Conservation (phyloP, 2,329 filamentous ascomycete species). For the Sporothrix mexicana region DNA sequence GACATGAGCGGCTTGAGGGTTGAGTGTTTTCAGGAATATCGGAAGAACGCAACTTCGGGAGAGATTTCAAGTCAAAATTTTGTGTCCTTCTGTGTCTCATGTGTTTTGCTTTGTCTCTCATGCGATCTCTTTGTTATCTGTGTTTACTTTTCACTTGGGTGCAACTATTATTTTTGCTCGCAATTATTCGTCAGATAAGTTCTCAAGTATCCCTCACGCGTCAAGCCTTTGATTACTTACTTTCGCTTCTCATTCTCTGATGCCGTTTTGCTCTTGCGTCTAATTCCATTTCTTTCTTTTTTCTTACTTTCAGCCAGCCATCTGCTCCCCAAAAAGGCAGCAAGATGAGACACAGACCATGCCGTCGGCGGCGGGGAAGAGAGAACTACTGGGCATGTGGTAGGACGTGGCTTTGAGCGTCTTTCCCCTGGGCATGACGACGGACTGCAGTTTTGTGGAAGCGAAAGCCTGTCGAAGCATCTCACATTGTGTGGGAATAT, state of each 20-base stretch:
- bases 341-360: slow-evolving; percentile 11
- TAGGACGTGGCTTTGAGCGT: not conserved
- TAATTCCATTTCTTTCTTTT: not conserved
- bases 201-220: not conserved
- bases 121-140: no score
- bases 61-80: no score
- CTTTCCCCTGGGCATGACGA: not conserved
- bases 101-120: no score
- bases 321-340: slow-evolving; percentile 13
- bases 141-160: no score
- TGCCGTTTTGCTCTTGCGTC: not conserved
- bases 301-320: slow-evolving; percentile 9
- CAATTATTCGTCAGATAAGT: not conserved
- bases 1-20: not conserved
- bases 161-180: no score
- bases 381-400: not conserved
- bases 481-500: not conserved
- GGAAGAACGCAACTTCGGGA: not conserved
- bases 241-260: slow-evolving; percentile 10
- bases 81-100: no score
- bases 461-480: no score
- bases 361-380: slow-evolving; percentile 10
- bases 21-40: not conserved
- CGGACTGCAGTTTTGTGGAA: not conserved
- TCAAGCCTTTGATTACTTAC: not conserved